A percentile compares a stretch with the other conserved stretches of the same genome.
Conservation (phyloP, 2,329 filamentous ascomycete genomes). For the Knufia fluminis region DNA sequence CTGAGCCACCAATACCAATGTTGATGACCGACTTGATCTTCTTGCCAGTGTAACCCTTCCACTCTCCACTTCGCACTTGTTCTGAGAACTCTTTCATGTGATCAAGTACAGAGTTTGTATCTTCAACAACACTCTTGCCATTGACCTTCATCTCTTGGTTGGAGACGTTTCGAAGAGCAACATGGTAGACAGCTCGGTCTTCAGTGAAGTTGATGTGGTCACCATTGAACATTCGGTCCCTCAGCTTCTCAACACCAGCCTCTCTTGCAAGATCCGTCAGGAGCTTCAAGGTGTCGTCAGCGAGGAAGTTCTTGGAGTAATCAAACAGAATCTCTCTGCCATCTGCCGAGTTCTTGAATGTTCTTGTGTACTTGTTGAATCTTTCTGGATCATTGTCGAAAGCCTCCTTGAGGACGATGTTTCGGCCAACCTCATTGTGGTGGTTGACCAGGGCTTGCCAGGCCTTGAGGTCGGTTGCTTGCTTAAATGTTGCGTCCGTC, state of each 20-base stretch:
- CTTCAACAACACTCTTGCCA: constrained; percentile 86
- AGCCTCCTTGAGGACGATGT: constrained; percentile 85
- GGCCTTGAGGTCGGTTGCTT: constrained; percentile 73
- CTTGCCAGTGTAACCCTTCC: constrained; percentile 97
- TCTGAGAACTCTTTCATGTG: constrained; percentile 99
- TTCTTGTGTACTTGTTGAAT: constrained; percentile 82
- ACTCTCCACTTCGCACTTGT: constrained; percentile 85
- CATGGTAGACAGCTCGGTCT: constrained; percentile 89
- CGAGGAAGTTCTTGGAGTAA: constrained; percentile 98
- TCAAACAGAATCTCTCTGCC: constrained; percentile 87
- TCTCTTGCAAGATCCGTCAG: constrained; percentile 86
- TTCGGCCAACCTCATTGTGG: constrained; percentile 75
- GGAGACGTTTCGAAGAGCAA: constrained; percentile 81
- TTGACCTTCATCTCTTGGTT: constrained; percentile 77
- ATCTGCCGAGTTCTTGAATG: constrained; percentile 70
- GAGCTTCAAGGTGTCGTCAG: constrained; percentile 79
- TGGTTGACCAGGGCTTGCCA: constrained; percentile 90
- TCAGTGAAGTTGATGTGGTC: constrained; percentile 99
- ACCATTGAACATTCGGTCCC: constrained; percentile 94
- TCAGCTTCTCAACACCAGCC: constrained; percentile 81
- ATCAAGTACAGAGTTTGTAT: constrained; percentile 78
- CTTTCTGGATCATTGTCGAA: constrained; percentile 82
- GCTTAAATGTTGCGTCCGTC: constrained; percentile 48
- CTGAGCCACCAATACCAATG: constrained; percentile 94
- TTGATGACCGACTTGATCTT: constrained; percentile 95